phyloP scores from a whole-genome alignment of 768 basidiomycete genomes.

The Amanita rubescens region DNA sequence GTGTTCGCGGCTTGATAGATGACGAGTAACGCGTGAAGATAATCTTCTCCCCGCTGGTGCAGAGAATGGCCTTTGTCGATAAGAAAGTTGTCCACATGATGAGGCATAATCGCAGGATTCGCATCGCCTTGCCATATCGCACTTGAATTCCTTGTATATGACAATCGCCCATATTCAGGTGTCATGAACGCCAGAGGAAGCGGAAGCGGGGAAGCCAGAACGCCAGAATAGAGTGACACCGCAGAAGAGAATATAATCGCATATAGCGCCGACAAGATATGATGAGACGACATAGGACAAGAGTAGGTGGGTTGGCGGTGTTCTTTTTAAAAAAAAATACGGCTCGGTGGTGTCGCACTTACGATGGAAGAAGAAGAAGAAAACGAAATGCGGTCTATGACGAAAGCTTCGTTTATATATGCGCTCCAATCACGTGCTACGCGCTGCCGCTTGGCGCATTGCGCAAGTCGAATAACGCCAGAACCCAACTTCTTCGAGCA shows the following conservation, averaged over 20 bases:
- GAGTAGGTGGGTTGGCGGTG: neutral
- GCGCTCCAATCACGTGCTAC: neutral
- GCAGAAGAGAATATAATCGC: slow-evolving; percentile 29
- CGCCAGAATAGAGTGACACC: slow-evolving; percentile 19
- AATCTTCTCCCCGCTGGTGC: neutral
- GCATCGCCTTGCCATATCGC: neutral
- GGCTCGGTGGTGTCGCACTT: neutral
- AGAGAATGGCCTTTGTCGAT: neutral
- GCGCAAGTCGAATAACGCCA: neutral
- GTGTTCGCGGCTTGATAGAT: neutral
- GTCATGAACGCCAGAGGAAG: slow-evolving; percentile 21
- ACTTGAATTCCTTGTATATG: slow-evolving; percentile 4
- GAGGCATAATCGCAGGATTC: neutral
- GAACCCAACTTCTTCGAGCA: neutral
- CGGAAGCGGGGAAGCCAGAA: slow-evolving; percentile 32
- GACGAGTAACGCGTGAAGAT: neutral
- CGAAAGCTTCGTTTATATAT: neutral
- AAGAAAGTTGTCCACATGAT: neutral
- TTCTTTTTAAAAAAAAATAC: neutral
- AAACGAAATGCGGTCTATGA: neutral
- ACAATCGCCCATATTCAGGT: slow-evolving; percentile 21
- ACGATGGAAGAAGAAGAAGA: neutral
- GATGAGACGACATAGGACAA: neutral
- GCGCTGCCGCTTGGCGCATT: neutral
- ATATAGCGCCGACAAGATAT: slow-evolving; percentile 6